Percentiles rank a stretch among this genome's conserved stretches.
Evolutionary conservation across 2,329 filamentous ascomycete genomes (phyloP).

Genomic region (Apiospora sp.): DNA sequence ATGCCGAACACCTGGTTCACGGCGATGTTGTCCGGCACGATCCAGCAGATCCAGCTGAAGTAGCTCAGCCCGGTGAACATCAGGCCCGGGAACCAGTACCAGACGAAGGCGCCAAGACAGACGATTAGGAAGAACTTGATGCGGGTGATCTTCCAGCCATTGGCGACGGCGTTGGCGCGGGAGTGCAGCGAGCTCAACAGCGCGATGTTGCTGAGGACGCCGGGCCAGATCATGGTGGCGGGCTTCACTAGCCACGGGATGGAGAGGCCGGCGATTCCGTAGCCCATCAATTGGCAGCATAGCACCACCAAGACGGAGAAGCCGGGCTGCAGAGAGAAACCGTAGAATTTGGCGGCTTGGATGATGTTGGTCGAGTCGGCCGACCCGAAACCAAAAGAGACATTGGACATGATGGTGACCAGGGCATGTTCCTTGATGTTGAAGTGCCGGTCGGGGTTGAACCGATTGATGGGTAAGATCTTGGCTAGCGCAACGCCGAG

Average conservation of each 20-base stretch:
- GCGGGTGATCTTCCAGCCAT: constrained; percentile 54
- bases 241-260: constrained; percentile 55
- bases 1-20: constrained; percentile 59
- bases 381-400: constrained; percentile 55
- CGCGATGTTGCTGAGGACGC: constrained; percentile 54
- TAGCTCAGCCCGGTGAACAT: constrained; percentile 58
- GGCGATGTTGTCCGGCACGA: constrained; percentile 53
- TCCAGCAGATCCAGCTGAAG: constrained; percentile 57
- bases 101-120: constrained; percentile 56
- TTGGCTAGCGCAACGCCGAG: constrained; percentile 50
- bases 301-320: constrained; percentile 37
- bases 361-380: constrained; percentile 57
- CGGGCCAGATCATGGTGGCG: constrained; percentile 60
- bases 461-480: constrained; percentile 46
- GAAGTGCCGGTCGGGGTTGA: constrained; percentile 55
- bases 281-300: constrained; percentile 50
- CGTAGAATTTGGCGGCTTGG: constrained; percentile 52
- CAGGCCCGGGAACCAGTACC: constrained; percentile 63
- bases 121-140: constrained; percentile 52
- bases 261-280: constrained; percentile 58
- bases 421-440: constrained; percentile 56
- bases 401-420: constrained; percentile 57
- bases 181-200: constrained; percentile 56
- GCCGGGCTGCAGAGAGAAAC: constrained; percentile 45
- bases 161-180: constrained; percentile 47